A percentile compares a stretch with the other conserved stretches of the same genome.
These are phyloP conservation scores for Lactarius tabidus DNA, from an alignment of 768 basidiomycete genomes.

Conservation along the genomic window DNA sequence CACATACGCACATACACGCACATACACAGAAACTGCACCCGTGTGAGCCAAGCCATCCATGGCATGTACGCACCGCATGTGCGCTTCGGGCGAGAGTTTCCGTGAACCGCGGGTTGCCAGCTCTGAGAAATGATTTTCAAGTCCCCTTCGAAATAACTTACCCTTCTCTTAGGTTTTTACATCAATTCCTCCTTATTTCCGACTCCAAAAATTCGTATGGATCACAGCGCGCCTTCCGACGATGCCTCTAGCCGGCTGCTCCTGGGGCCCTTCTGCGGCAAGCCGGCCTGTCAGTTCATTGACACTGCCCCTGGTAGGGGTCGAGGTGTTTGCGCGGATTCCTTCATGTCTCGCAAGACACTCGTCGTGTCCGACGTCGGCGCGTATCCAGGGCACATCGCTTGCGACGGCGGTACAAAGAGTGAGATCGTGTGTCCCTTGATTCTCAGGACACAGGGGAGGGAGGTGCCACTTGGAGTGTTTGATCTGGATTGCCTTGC, in stretches of 20 bases:
- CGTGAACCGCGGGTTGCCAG: slow-evolving; percentile 25
- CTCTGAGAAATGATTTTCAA: slow-evolving; percentile 29
- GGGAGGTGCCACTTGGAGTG: slow-evolving; percentile 42
- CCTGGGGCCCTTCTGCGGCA: slow-evolving; percentile 84
- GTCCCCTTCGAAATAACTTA: slow-evolving; percentile 22
- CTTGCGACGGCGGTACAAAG: slow-evolving; percentile 86
- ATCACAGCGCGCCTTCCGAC: slow-evolving; percentile 3
- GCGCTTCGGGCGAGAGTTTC: slow-evolving; percentile 1
- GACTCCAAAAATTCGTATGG: slow-evolving; percentile 32
- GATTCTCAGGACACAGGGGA: slow-evolving; percentile 35
- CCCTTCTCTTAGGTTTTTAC: slow-evolving; percentile 70
- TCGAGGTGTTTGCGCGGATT: slow-evolving; percentile 84
- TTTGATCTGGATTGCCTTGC: slow-evolving; percentile 40
- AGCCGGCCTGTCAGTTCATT: slow-evolving; percentile 88
- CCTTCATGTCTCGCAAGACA: slow-evolving; percentile 53
- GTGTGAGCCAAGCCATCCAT: neutral
- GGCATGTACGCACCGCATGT: neutral
- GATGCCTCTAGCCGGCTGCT: slow-evolving; percentile 40
- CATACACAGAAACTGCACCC: neutral
- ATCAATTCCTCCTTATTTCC: slow-evolving; percentile 64
- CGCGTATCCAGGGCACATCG: slow-evolving; percentile 86
- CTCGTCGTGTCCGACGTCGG: slow-evolving; percentile 77
- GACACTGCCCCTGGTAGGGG: slow-evolving; percentile 45
- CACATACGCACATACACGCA: neutral
- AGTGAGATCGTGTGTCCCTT: slow-evolving; percentile 90